Evolutionary conservation across 164 flowering plant genomes (phyloP).

Genomic region (Buxus sempervirens): DNA sequence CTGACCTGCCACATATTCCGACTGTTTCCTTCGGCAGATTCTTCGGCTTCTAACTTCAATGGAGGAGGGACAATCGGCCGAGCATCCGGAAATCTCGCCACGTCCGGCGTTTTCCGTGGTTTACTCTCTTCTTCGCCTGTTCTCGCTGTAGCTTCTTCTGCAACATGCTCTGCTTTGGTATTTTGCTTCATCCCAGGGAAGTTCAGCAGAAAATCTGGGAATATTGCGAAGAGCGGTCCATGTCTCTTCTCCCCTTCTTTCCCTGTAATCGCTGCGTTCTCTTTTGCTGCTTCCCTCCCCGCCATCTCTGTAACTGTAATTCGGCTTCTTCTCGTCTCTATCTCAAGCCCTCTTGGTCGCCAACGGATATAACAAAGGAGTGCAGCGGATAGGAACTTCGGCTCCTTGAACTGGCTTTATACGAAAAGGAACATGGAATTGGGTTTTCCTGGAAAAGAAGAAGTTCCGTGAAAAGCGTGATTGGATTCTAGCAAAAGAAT

Average conservation of each 20-base stretch:
- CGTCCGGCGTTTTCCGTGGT: not conserved
- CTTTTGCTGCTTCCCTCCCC: not conserved
- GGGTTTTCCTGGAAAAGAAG: not conserved
- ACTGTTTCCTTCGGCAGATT: constrained; percentile 6
- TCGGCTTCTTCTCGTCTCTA: not conserved
- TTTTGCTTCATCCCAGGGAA: constrained; percentile 1
- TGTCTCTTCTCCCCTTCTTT: not conserved
- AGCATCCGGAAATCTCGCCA: constrained; percentile 10
- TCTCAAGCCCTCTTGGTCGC: too few relatives aligned
- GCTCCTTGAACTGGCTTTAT: too few relatives aligned
- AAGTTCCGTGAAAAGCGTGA: too few relatives aligned
- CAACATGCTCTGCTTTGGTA: not conserved
- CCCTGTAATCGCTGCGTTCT: not conserved
- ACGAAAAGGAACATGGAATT: not conserved
- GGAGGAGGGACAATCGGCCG: constrained; percentile 9
- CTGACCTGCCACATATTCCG: constrained; percentile 23
- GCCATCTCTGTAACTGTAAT: not conserved
- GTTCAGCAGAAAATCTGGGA: not conserved
- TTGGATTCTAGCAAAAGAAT: too few relatives aligned
- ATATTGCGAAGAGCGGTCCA: not conserved
- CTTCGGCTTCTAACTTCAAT: constrained; percentile 18
- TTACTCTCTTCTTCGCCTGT: not conserved
- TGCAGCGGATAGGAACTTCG: not conserved
- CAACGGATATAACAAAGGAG: too few relatives aligned
- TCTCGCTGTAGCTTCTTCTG: not conserved